Conservation (phyloP, 306 rosid genomes). For the Comarum palustre region DNA sequence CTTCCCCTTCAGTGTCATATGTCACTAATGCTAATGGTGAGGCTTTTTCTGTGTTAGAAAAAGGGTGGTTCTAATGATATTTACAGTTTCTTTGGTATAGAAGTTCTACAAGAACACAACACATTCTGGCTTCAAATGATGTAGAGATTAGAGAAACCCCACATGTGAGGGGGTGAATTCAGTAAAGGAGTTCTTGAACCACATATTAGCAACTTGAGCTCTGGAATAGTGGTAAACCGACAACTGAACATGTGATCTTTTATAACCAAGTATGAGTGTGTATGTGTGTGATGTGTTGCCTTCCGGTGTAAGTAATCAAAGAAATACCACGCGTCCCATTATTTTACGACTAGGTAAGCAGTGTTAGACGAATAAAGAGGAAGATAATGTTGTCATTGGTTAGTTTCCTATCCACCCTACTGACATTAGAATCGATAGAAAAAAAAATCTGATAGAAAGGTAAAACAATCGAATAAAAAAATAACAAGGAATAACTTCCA, state of each 20-base stretch:
- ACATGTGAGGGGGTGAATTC: background rate
- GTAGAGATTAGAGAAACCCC: background rate
- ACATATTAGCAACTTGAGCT: background rate
- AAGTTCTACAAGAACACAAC: background rate
- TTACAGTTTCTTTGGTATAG: background rate
- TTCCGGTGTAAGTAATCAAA: background rate
- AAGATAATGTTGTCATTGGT: background rate
- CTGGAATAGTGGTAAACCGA: background rate
- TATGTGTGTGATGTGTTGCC: background rate
- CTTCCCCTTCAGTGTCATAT: no score
- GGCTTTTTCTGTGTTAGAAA: no score
- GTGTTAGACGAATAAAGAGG: background rate
- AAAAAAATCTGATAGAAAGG: conserved; percentile 12
- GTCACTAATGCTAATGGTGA: no score
- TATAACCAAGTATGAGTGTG: background rate
- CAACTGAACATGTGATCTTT: background rate
- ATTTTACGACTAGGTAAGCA: background rate
- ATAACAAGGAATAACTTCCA: background rate
- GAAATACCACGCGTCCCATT: background rate
- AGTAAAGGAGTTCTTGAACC: background rate
- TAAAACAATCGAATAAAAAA: conserved; percentile 5
- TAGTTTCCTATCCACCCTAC: background rate
- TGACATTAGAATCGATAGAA: conserved; percentile 9
- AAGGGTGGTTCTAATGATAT: no score
- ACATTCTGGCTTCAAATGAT: background rate